Conservation (phyloP, 768 basidiomycete genomes). For the Rhodotorula graminis region DNA sequence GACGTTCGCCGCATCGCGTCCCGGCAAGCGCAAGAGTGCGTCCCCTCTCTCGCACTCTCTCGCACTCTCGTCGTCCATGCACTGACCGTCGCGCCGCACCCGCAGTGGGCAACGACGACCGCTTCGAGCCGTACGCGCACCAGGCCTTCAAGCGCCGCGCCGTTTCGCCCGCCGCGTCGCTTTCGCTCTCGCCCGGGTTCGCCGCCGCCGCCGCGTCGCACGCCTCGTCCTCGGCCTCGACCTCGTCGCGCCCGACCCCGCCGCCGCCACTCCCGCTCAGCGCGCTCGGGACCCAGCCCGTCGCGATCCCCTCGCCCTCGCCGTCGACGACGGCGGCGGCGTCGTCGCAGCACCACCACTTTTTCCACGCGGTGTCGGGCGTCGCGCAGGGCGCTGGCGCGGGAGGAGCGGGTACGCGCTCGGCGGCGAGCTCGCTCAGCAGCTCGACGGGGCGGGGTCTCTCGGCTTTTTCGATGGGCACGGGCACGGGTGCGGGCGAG, state of each 20-base stretch:
- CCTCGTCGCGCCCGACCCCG: background rate
- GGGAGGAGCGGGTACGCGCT: background rate
- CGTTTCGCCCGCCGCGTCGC: conserved; percentile 39
- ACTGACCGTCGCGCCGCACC: background rate
- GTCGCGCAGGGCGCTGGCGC: background rate
- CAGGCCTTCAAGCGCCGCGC: conserved; percentile 42
- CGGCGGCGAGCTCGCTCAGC: conserved; percentile 7
- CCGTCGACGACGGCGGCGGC: background rate
- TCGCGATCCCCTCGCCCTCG: conserved; percentile 26
- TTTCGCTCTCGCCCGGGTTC: conserved; percentile 32
- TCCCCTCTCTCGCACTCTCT: background rate
- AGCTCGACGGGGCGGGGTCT: conserved; percentile 3
- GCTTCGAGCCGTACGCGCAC: conserved; percentile 41
- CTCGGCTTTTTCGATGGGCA: background rate
- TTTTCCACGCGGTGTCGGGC: conserved; percentile 12
- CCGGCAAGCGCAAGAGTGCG: conserved; percentile 40
- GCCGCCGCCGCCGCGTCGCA: background rate
- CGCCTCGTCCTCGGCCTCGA: background rate
- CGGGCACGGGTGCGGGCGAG: no score
- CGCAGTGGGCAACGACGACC: conserved; percentile 33
- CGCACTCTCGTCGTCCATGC: no score
- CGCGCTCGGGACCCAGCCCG: conserved; percentile 10
- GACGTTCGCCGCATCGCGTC: conserved; percentile 16
- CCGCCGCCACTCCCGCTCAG: background rate
- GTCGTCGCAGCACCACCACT: background rate